Evolutionary conservation across 179 eudicot genomes (phyloP), one percentile per base, ranked within the genome.

Genomic region (Silene coronaria): DNA sequence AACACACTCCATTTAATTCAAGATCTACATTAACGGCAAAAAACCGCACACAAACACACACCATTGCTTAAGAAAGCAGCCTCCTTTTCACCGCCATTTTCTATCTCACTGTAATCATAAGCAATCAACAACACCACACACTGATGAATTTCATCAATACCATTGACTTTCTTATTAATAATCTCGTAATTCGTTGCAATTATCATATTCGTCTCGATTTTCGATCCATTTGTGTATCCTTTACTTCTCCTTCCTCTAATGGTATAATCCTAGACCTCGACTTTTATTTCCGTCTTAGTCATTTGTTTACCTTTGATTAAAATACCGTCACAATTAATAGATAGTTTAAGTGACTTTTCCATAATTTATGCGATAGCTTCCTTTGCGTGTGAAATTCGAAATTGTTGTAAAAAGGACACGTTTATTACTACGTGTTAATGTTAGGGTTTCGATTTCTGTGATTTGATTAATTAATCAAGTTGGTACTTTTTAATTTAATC

Each of bases 381-480:
- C 83, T 83, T 83, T 83, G 86, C 86, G 86, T 83, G 86, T 72
- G 16, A 21, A 64, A 36, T 65, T 38, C 57, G 65, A 80, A 83
- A 72, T 34, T 67, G 67, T 68, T 76, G 13, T 65, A 32, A 70
- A 66, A 19, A 60, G 59, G 58, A 16, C 86, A 72, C 74, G 80
- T 81, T 69, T 51, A 51, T 78, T 81, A 65, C 75, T n/a, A n/a
- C n/a, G n/a, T n/a, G n/a, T n/a, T n/a, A n/a, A 68, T 67, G 81
- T 17, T 74, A 55, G 34, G 5, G 9, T 72, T 32, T 69, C 12
- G 70, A 32, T 11, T 65, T 74, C 32, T 73, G 77, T 77, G 63
- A 70, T 65, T 24, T 11, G 3, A 7, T 57, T 53, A 48, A 9
- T n/a, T 34, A 28, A 30, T 72, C 76, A 28, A 72, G 23, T 48